Evolutionary conservation across 768 basidiomycete species (phyloP), one percentile per base, ranked within the genome.

Genomic region (Leccinum barrowsii): DNA sequence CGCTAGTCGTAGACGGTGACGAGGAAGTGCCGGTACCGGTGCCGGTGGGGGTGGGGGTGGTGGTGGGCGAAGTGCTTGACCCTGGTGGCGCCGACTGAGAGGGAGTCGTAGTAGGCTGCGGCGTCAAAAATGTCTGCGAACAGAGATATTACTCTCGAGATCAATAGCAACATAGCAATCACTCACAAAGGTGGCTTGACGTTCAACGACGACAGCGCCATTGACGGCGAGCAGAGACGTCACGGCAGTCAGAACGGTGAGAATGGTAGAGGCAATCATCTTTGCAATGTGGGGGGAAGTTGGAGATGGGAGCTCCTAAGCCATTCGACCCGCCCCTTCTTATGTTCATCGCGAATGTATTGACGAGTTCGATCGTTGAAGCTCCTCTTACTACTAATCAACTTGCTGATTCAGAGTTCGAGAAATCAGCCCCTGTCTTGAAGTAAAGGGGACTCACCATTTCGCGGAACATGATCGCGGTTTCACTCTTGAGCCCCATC

Each of bases 111-210:
- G 57, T 67, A 4, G 61, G 58, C 30, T 60, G 55, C 6, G 61
- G 65, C 4, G 65, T 47, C 50, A 57, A 12, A 4, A 17, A 63
- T 0, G 63, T 63, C 62, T 64, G 1, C 22, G 7, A 34, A 7
- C 7, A 1, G 0, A 6, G 1, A 19, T 3, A 12, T 59, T 5
- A 53, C 21, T 17, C n/a, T 44, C 42, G 2, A 44, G 0, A 2
- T 12, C 21, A 7, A 5, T 1, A 0, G 3, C 19, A 24, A 30
- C 1, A 6, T 5, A 28, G 2, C 10, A 5, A 10, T 51, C 1
- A 58, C 67, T 68, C 22, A 68, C 67, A 37, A 48, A 49, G 0
- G 44, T 66, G 0, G 44, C 66, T 34, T 66, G 50, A 1, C 67
- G 69, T 3, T 58, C 46, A 8, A 63, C 3, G 7, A 70, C 2